These are phyloP conservation scores for Solidago caesia DNA, from an alignment of 129 eudicot genomes.

Conservation along the genomic window DNA sequence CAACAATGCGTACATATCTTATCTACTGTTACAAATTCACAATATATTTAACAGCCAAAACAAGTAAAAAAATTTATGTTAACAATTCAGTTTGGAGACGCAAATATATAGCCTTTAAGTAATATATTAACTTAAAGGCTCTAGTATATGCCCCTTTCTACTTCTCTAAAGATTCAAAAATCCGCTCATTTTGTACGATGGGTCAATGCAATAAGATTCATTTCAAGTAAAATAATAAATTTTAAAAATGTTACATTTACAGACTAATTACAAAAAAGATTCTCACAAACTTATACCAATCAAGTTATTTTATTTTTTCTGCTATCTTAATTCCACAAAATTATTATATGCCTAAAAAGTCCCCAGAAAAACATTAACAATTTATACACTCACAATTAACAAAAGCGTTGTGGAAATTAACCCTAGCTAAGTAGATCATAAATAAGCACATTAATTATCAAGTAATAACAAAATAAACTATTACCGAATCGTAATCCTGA, in stretches of 20 bases:
- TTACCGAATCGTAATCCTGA: not conserved
- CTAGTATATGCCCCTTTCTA: too few relatives aligned
- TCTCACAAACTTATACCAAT: too few relatives aligned
- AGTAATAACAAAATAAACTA: not conserved
- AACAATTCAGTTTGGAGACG: not conserved
- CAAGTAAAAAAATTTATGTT: not conserved
- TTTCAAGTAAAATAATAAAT: too few relatives aligned
- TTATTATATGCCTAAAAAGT: not conserved
- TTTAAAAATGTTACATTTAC: too few relatives aligned
- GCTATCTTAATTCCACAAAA: not conserved
- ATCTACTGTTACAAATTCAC: not conserved
- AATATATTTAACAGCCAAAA: not conserved
- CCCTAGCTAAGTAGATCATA: slow-evolving; percentile 8
- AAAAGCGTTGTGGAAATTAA: not conserved
- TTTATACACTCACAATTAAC: not conserved
- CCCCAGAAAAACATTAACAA: not conserved
- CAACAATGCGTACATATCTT: too few relatives aligned
- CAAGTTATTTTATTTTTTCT: not conserved
- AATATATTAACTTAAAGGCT: not conserved
- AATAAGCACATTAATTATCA: not conserved
- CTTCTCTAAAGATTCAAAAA: too few relatives aligned
- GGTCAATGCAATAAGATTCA: too few relatives aligned
- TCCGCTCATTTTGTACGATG: too few relatives aligned
- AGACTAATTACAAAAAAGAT: too few relatives aligned
- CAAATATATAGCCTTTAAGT: not conserved